Base-by-base conservation (phyloP, 2,329 filamentous ascomycete species). In the Berkeleyomyces basicola region DNA sequence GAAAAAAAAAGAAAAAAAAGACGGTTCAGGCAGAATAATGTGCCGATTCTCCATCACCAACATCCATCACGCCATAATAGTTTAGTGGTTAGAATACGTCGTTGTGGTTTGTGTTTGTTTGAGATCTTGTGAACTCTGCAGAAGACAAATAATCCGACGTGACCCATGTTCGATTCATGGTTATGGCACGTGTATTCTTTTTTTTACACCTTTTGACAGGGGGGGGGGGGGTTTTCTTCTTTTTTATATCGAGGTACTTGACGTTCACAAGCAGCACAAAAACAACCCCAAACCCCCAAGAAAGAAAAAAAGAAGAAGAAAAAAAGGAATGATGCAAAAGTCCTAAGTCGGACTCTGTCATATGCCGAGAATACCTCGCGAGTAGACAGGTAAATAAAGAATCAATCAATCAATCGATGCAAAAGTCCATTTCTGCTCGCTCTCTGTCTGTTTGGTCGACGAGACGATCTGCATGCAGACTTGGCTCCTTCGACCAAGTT, bases 81-180 rank as follows among this genome's bases (percentile, higher is more conserved):
- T 61, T 61, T 61, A 61, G 51, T 61, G 61, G 55, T 63, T 63
- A 55, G 57, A 63, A 59, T 63, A 58, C 58, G 53, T 49, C 61
- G 57, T 59, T 63, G 57, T 62, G 61, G 61, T 10, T 36, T 37
- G 9, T 58, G 23, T 23, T 23, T 23, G 23, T 23, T 23, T 23
- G 23, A 23, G 23, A 23, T 23, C 23, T 23, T 23, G 23, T 23
- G 23, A 23, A 23, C 23, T 23, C 23, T 23, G 23, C 23, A 23
- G n/a, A 23, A 23, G 2, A 23, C 23, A 2, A 3, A 7, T 46
- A 39, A 58, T 46, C 61, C 53, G 51, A 58, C 49, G 53, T 57
- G 53, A 58, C 44, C 51, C 61, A 62, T 62, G 61, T 62, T 62
- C 61, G 61, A 59, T 63, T 59, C 61, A 63, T 63, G 57, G 55